Evolutionary conservation across 2,329 filamentous ascomycete genomes (phyloP).

Genomic region (Fusarium pseudoanthophilum): DNA sequence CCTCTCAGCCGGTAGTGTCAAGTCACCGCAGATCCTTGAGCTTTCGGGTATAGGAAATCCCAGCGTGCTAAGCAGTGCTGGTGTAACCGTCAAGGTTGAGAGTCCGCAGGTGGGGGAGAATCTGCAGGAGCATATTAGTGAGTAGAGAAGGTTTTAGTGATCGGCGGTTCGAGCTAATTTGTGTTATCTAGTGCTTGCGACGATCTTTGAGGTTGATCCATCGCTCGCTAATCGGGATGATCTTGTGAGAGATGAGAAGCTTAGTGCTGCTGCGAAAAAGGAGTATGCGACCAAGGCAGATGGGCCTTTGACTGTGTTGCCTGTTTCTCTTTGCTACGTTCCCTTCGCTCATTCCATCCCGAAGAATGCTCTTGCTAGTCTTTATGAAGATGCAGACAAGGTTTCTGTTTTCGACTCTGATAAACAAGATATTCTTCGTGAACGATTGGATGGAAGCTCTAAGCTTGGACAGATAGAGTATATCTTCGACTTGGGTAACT

Average conservation of each 20-base stretch:
- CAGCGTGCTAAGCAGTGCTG: slow-evolving; percentile 50
- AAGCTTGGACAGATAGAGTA: slow-evolving; percentile 60
- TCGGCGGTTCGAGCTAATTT: slow-evolving; percentile 9
- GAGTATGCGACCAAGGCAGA: slow-evolving; percentile 45
- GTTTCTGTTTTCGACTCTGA: slow-evolving; percentile 35
- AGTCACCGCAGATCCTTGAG: slow-evolving; percentile 69
- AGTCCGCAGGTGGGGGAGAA: slow-evolving; percentile 61
- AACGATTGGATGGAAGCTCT: slow-evolving; percentile 48
- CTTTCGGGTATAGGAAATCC: slow-evolving; percentile 67
- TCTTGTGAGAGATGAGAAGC: slow-evolving; percentile 46
- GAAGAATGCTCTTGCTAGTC: slow-evolving; percentile 29
- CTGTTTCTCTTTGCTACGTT: slow-evolving; percentile 56
- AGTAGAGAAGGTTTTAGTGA: background rate
- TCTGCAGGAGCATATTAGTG: slow-evolving; percentile 58
- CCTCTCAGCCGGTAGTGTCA: slow-evolving; percentile 66
- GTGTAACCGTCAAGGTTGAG: slow-evolving; percentile 53
- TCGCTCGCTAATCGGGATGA: slow-evolving; percentile 54
- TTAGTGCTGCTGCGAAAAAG: slow-evolving; percentile 48
- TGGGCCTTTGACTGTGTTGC: slow-evolving; percentile 54
- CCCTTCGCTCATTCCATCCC: slow-evolving; percentile 52
- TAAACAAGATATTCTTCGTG: slow-evolving; percentile 45
- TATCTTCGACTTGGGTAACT: slow-evolving; percentile 61
- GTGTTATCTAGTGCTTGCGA: slow-evolving; percentile 51
- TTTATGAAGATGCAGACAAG: slow-evolving; percentile 35
- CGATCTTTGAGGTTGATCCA: slow-evolving; percentile 59